phyloP scores from a whole-genome alignment of 1,139 yeast genomes.

The Pichia sp. region DNA sequence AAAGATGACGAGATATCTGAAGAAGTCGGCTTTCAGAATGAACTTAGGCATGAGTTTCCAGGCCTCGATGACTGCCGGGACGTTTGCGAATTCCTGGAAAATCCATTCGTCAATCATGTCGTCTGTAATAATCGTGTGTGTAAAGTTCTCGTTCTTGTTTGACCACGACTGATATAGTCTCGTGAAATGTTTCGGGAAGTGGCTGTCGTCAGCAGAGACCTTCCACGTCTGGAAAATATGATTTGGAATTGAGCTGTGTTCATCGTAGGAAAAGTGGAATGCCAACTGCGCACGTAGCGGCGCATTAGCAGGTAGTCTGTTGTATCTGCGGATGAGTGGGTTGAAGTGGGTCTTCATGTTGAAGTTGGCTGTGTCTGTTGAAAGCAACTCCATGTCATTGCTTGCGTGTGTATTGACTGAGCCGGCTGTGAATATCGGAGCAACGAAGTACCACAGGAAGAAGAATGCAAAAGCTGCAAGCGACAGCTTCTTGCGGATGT shows the following conservation, averaged over 20 bases:
- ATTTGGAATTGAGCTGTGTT: constrained; percentile 38
- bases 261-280: constrained; percentile 68
- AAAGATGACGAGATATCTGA: constrained; percentile 62
- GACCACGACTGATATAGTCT: constrained; percentile 50
- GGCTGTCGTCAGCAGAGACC: constrained; percentile 48
- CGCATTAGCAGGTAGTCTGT: constrained; percentile 24
- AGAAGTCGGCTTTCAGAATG: constrained; percentile 70
- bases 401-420: neutral
- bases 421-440: neutral
- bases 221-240: constrained; percentile 98
- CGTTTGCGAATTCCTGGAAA: constrained; percentile 46
- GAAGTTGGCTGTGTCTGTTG: neutral
- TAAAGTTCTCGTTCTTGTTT: constrained; percentile 50
- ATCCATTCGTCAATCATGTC: constrained; percentile 26
- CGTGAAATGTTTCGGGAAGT: constrained; percentile 48
- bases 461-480: neutral
- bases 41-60: constrained; percentile 59
- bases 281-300: constrained; percentile 56
- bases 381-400: neutral
- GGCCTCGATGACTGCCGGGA: constrained; percentile 64
- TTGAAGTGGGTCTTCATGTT: constrained; percentile 14
- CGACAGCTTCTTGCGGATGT: neutral
- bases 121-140: constrained; percentile 60
- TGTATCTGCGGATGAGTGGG: constrained; percentile 1
- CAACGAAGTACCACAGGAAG: neutral